Evolutionary conservation across 768 basidiomycete genomes (phyloP), one percentile per base, ranked within the genome.

Genomic region (Gelatoporia subvermispora): DNA sequence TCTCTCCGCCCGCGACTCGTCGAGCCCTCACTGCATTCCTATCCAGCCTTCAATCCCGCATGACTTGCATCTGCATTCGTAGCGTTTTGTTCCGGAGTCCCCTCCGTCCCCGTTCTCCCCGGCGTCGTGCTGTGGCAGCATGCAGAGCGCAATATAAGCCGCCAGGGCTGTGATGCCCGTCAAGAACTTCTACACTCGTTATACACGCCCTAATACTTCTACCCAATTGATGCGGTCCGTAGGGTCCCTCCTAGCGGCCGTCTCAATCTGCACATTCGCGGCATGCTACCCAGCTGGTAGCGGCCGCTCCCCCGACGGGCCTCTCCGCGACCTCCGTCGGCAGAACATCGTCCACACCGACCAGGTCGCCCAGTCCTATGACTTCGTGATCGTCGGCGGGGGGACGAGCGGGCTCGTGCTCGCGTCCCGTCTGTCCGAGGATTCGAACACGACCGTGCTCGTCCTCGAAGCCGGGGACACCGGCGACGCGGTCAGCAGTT

Each of bases 321-420:
- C 55, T 18, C 35, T 20, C 35, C 44, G 40, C 38, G 49, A 55
- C 1, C 48, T 58, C 45, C 46, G 50, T 52, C 58, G 58, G 35
- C 67, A 74, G 21, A 70, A 68, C 48, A 72, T 75, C 55, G 65
- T 76, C 42, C 60, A 67, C 45, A 59, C 69, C 28, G 65, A 67
- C 34, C 63, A 69, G 34, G 58, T 74, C 35, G 66, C 69, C 7
- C 49, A 55, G 37, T 57, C 72, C 0, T 83, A 77, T 58, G 81
- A 82, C 67, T 82, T 76, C 59, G 70, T 84, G 48, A 70, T 76
- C 54, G 69, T 65, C 16, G 75, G 75, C 42, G 75, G 76, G 41
- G 75, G 75, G 22, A 65, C 73, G 23, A 72, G 71, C 16, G 76
- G 76, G 15, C 65, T 76, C 40, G 72, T 71, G 16, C 59, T 77